These are phyloP conservation scores for Groenewaldozyma auringiensis DNA, from an alignment of 1,139 yeast genomes.

Conservation along the genomic window DNA sequence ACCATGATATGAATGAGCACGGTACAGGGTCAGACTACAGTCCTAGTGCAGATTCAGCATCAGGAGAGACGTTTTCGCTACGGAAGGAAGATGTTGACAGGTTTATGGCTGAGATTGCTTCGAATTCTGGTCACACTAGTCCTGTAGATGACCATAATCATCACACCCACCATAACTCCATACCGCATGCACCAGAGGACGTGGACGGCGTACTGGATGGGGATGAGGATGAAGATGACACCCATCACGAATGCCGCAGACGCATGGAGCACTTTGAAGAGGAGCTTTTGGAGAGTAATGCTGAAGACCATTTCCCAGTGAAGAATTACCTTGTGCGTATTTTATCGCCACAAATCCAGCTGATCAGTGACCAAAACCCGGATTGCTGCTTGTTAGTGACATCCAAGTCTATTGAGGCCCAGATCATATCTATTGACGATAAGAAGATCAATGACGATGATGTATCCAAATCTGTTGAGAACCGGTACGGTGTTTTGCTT, in stretches of 20 bases:
- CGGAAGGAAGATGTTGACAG: constrained; percentile 11
- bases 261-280: constrained; percentile 44
- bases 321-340: constrained; percentile 66
- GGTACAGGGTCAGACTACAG: constrained; percentile 3
- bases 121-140: not conserved
- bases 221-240: constrained; percentile 8
- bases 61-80: not conserved
- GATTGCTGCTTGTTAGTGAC: constrained; percentile 62
- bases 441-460: constrained; percentile 41
- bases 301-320: constrained; percentile 40
- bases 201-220: constrained; percentile 10
- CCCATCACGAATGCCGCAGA: constrained; percentile 17
- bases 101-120: constrained; percentile 3
- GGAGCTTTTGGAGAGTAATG: constrained; percentile 39
- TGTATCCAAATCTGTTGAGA: constrained; percentile 50
- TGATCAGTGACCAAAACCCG: constrained; percentile 58
- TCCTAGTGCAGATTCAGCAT: not conserved
- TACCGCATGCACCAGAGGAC: no score
- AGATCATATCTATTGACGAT: constrained; percentile 52
- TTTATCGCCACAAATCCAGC: constrained; percentile 79
- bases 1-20: constrained; percentile 3
- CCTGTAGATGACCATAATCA: constrained; percentile 14
- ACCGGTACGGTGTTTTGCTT: constrained; percentile 60
- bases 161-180: not conserved
- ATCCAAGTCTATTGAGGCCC: constrained; percentile 63